Evolutionary conservation across 23 red algal genomes (phyloP).

Genomic region (Gracilaria caudata): DNA sequence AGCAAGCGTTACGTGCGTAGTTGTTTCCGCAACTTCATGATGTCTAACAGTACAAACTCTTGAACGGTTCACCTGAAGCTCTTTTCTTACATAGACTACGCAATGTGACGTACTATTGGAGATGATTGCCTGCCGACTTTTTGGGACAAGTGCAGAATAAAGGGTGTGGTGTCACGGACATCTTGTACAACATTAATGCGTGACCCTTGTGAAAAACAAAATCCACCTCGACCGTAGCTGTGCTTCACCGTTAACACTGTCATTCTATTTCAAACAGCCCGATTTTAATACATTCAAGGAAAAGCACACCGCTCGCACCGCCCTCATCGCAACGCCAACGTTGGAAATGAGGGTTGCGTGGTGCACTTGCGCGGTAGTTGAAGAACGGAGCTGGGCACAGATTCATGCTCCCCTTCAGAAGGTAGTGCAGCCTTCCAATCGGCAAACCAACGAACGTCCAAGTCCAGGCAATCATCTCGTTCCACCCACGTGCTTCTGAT

Average conservation of each 20-base stretch:
- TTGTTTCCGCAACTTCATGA: background rate
- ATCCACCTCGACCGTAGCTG: background rate
- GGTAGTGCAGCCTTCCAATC: background rate
- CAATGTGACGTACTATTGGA: background rate
- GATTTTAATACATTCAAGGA: background rate
- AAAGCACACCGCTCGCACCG: too few species aligned
- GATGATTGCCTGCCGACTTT: background rate
- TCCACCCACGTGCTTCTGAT: background rate
- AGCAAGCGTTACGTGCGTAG: background rate
- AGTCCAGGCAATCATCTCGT: background rate
- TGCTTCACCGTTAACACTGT: background rate
- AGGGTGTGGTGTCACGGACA: background rate
- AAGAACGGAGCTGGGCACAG: background rate
- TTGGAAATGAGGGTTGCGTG: background rate
- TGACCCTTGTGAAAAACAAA: background rate
- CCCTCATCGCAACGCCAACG: background rate
- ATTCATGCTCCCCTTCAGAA: constrained; percentile 11
- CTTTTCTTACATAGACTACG: background rate
- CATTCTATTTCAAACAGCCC: background rate
- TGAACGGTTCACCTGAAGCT: background rate
- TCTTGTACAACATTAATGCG: background rate
- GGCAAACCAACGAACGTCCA: constrained; percentile 6
- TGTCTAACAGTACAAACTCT: background rate
- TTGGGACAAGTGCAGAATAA: background rate
- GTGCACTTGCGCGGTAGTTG: background rate